Base-by-base conservation (phyloP, 1,284 basidiomycete species). In the Rhodotorula sp. region DNA sequence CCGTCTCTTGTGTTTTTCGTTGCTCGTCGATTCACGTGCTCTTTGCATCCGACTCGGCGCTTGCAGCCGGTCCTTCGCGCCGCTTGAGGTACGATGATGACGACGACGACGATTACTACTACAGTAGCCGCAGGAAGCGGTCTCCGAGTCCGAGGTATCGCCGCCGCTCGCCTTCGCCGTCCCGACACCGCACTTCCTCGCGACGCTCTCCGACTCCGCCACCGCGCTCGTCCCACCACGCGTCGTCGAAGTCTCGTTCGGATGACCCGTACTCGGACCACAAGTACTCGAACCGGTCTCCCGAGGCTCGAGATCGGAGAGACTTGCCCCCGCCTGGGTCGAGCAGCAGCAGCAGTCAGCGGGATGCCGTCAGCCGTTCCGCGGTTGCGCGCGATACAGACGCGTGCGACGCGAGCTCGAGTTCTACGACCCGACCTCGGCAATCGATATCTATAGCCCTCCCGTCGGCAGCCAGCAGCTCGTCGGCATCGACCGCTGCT, bases 121-220 rank as follows among this genome's bases (percentile, higher is more conserved):
- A 47, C 18, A 43, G 45, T 12, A 50, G 48, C 5, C 47, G 47
- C 8, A 34, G 52, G 21, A 58, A 47, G 3, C 26, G 43, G 26
- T 66, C 64, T 23, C 64, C 64, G 21, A 58, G 26, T 2, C 57
- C 49, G n/a, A n/a, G 49, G 16, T 28, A 28, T 15, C 57, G 64
- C 38, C 38, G 38, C 34, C 64, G 64, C 38, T 66, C 64, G 2
- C 58, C 64, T n/a, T 66, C 64, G 23, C 64, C 64, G 14, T 58
- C 58, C 54, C 56, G 56, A 19, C 57, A 58, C 26, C 49, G 57
- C 2, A 50, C 57, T 4, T 58, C 64, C 6, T 60, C 58, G 0
- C 64, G 34, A 3, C 50, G 62, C 19, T 55, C 62, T 10, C 34
- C 62, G 3, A 31, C n/a, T 38, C 52, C 52, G 23, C 43, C 52